phyloP scores from a whole-genome alignment of 2,329 filamentous ascomycete species.

The Xylariales sp. region DNA sequence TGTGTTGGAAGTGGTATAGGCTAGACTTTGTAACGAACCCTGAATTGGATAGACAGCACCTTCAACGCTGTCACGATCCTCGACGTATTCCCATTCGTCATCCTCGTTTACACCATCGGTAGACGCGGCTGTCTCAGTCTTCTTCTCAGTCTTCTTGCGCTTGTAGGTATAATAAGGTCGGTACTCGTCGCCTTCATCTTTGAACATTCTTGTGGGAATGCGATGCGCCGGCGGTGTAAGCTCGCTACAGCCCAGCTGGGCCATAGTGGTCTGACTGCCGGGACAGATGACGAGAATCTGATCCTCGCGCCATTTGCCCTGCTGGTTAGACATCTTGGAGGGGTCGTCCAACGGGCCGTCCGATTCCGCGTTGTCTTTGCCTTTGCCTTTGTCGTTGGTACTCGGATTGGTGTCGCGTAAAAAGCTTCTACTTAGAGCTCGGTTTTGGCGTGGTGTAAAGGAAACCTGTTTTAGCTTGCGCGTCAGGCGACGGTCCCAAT shows the following conservation, averaged over 20 bases:
- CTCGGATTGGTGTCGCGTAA: slow-evolving; percentile 18
- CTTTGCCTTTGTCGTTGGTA: not conserved
- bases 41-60: slow-evolving; percentile 89
- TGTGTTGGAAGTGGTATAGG: slow-evolving; percentile 1
- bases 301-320: slow-evolving; percentile 72
- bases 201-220: slow-evolving; percentile 94
- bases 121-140: slow-evolving; percentile 48
- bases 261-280: slow-evolving; percentile 89
- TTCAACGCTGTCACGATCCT: slow-evolving; percentile 87
- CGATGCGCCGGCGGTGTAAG: slow-evolving; percentile 90
- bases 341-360: slow-evolving; percentile 13
- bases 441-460: slow-evolving; percentile 35
- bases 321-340: slow-evolving; percentile 64
- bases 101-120: slow-evolving; percentile 60
- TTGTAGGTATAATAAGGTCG: slow-evolving; percentile 81
- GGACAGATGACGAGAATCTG: slow-evolving; percentile 79
- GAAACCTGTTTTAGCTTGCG: not conserved
- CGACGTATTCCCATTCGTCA: slow-evolving; percentile 78
- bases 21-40: slow-evolving; percentile 55
- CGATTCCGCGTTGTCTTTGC: slow-evolving; percentile 10
- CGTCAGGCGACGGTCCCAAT: slow-evolving; percentile 6
- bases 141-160: slow-evolving; percentile 62
- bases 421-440: slow-evolving; percentile 37
- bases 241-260: slow-evolving; percentile 89
- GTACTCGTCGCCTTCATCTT: slow-evolving; percentile 81